These are phyloP conservation scores for Zygosaccharomyces sapae DNA, from an alignment of 1,139 yeast species.

Conservation along the genomic window DNA sequence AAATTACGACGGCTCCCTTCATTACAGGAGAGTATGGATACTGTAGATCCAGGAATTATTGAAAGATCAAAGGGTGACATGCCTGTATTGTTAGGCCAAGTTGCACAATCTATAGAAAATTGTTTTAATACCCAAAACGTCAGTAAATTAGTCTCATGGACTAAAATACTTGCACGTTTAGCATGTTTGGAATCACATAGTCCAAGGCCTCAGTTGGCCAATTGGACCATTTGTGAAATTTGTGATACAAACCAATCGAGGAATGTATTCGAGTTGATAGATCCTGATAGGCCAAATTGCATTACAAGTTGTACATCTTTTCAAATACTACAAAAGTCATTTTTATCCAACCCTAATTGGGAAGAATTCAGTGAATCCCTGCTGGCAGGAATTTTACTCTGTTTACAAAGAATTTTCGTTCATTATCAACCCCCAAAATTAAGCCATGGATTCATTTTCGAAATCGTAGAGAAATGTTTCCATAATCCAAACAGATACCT, in stretches of 20 bases:
- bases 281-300: slow-evolving; percentile 33
- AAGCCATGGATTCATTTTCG: slow-evolving; percentile 12
- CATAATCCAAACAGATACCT: slow-evolving; percentile 47
- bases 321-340: slow-evolving; percentile 26
- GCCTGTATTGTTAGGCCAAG: slow-evolving; percentile 14
- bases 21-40: slow-evolving; percentile 13
- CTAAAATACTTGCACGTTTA: slow-evolving; percentile 22
- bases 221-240: slow-evolving; percentile 36
- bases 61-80: slow-evolving; percentile 9
- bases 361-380: slow-evolving; percentile 29
- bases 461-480: slow-evolving; percentile 31
- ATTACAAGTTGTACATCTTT: slow-evolving; percentile 24
- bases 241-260: slow-evolving; percentile 40
- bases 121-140: slow-evolving; percentile 21
- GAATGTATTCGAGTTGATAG: slow-evolving; percentile 22
- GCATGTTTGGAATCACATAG: slow-evolving; percentile 23
- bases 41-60: slow-evolving; percentile 17
- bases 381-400: slow-evolving; percentile 43
- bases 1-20: slow-evolving; percentile 8
- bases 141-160: slow-evolving; percentile 19
- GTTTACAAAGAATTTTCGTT: slow-evolving; percentile 46
- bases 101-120: slow-evolving; percentile 16
- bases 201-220: neutral
- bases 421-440: slow-evolving; percentile 46
- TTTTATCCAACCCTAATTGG: slow-evolving; percentile 20